phyloP scores from a whole-genome alignment of 2,329 filamentous ascomycete genomes.

The Apiospora saccharicola region DNA sequence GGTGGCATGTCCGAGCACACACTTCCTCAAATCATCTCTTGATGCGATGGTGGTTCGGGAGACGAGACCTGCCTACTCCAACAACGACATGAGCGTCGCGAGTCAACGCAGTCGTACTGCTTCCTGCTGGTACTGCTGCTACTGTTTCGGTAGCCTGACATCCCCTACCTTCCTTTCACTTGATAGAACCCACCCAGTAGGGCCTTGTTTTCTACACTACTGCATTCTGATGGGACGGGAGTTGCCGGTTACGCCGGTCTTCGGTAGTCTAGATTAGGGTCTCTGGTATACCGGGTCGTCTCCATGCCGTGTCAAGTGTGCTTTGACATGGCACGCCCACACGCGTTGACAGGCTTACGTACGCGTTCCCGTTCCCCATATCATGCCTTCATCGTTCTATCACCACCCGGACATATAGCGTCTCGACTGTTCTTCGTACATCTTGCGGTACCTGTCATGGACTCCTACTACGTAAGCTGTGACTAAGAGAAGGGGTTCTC shows the following conservation, averaged over 20 bases:
- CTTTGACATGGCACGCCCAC: too few relatives aligned
- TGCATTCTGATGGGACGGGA: too few relatives aligned
- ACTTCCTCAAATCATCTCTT: background rate
- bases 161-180: background rate
- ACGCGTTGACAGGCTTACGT: background rate
- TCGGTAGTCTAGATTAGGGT: background rate
- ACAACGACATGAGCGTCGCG: background rate
- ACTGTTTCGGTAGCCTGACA: background rate
- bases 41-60: background rate
- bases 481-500: background rate
- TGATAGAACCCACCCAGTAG: background rate
- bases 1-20: background rate
- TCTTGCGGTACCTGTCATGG: background rate
- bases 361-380: background rate
- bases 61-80: background rate
- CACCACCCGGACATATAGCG: background rate
- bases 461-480: background rate
- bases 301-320: background rate
- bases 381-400: background rate
- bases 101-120: background rate
- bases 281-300: background rate
- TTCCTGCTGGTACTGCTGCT: background rate
- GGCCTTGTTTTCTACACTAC: background rate
- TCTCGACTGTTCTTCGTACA: background rate
- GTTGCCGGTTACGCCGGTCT: too few relatives aligned